phyloP scores from a whole-genome alignment of 1,284 basidiomycete genomes.

The Pseudozyma sp. region DNA sequence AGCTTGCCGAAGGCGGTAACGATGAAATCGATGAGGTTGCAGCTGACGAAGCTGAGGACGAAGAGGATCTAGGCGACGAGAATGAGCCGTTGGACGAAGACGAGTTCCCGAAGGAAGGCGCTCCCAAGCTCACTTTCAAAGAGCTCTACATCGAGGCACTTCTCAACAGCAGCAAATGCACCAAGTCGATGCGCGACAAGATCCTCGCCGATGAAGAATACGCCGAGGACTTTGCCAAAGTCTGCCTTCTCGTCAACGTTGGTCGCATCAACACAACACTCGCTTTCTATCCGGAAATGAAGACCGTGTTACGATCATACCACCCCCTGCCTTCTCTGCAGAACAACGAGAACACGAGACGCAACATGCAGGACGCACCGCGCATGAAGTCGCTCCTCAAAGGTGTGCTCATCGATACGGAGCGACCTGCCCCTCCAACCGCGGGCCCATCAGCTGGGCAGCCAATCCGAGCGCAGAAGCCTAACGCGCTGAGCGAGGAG shows the following conservation, averaged over 20 bases:
- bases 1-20: constrained; percentile 38
- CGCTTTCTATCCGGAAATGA: constrained; percentile 82
- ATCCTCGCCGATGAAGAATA: constrained; percentile 83
- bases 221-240: constrained; percentile 80
- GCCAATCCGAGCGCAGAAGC: constrained; percentile 35
- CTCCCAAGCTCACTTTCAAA: constrained; percentile 74
- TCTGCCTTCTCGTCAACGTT: constrained; percentile 87
- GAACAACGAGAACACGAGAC: constrained; percentile 74
- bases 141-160: constrained; percentile 86
- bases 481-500: constrained; percentile 56
- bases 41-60: constrained; percentile 25
- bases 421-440: constrained; percentile 70
- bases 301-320: constrained; percentile 82
- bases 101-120: constrained; percentile 55
- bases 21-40: constrained; percentile 17
- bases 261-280: constrained; percentile 94
- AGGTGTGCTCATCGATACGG: constrained; percentile 80
- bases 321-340: constrained; percentile 85
- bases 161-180: constrained; percentile 82
- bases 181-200: constrained; percentile 86
- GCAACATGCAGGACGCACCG: constrained; percentile 83
- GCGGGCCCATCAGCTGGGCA: constrained; percentile 54
- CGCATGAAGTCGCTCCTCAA: constrained; percentile 82
- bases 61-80: constrained; percentile 40
- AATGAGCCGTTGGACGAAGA: constrained; percentile 41